Base-by-base conservation (phyloP, 768 basidiomycete genomes). In the Rickenella mellea region DNA sequence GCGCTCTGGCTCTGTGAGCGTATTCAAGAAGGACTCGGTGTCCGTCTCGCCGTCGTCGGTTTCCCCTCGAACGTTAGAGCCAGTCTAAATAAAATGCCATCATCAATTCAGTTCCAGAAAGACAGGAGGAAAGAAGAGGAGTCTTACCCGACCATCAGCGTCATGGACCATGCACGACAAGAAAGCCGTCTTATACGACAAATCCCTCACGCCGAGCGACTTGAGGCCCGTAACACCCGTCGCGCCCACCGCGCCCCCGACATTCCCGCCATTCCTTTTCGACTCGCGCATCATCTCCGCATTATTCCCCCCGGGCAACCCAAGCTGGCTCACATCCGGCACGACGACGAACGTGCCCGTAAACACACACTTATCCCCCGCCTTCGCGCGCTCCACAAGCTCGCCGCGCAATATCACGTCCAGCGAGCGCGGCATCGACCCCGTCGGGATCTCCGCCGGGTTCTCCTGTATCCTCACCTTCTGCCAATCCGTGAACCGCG, bases 391-490 rank as follows among this genome's bases (percentile, higher is more conserved):
- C 60, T 99, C 96, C 27, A 99, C 96, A 51, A 98, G 76, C 55
- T 98, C 96, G 3, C 83, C 82, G 22, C 96, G 83, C 6, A 98
- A 76, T 49, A 98, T 89, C 31, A 98, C 94, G 58, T 98, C 94
- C 44, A 98, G 67, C 21, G 91, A 94, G 25, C 94, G 82, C 22
- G 96, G 96, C 96, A 98, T 99, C 3, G 85, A 89, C 1, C 96
- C 96, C 0, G 94, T 98, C 1, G 96, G 96, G 44, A 99, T 98
- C 64, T 98, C 96, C 21, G 93, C 96, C 8, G 94, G 83, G 54
- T 97, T 98, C 67, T 99, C 96, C 56, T 99, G 96, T 33, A 99
- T 97, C 32, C 96, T 81, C 37, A 98, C 92, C 61, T 97, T 97
- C 61, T 99, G 96, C 96, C 96, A 98, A 58, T 99, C 96, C 1